Percentiles rank a stretch among this genome's conserved stretches.
Evolutionary conservation across 768 basidiomycete genomes (phyloP).

Genomic region (Xerocomellus amylosporus): DNA sequence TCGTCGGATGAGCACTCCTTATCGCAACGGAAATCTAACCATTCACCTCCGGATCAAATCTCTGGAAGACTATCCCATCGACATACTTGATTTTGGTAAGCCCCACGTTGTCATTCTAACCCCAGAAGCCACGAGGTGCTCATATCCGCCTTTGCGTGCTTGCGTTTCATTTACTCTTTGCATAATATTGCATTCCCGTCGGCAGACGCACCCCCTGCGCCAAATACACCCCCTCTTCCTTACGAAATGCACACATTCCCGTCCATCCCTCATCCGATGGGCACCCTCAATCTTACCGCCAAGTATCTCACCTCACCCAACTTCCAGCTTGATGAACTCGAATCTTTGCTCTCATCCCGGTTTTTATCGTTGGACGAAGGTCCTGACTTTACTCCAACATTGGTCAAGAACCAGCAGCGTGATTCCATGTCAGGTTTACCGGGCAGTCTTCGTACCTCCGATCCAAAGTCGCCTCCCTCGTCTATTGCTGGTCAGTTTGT

Average conservation of each 20-base stretch:
- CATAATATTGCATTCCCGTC: slow-evolving; percentile 8
- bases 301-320: slow-evolving; percentile 65
- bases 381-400: slow-evolving; percentile 67
- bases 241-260: slow-evolving; percentile 62
- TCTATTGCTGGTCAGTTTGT: slow-evolving; percentile 46
- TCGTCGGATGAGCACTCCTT: slow-evolving; percentile 35
- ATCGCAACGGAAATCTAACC: slow-evolving; percentile 43
- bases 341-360: slow-evolving; percentile 69
- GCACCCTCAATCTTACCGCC: slow-evolving; percentile 57
- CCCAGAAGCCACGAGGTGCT: slow-evolving; percentile 31
- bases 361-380: slow-evolving; percentile 70
- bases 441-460: slow-evolving; percentile 40
- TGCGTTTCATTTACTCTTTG: slow-evolving; percentile 2
- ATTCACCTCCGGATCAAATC: slow-evolving; percentile 48
- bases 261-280: slow-evolving; percentile 64
- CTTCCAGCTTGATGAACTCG: slow-evolving; percentile 75
- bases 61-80: slow-evolving; percentile 29
- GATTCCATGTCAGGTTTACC: slow-evolving; percentile 49
- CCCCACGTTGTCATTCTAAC: slow-evolving; percentile 20
- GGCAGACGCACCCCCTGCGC: slow-evolving; percentile 40
- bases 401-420: slow-evolving; percentile 61
- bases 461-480: slow-evolving; percentile 47
- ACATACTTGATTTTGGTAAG: slow-evolving; percentile 40
- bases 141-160: slow-evolving; percentile 27
- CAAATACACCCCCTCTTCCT: slow-evolving; percentile 39